A percentile compares a stretch with the other conserved stretches of the same genome.
Evolutionary conservation across 2,329 filamentous ascomycete genomes (phyloP).

Genomic region (Mycosphaerella arachidis): DNA sequence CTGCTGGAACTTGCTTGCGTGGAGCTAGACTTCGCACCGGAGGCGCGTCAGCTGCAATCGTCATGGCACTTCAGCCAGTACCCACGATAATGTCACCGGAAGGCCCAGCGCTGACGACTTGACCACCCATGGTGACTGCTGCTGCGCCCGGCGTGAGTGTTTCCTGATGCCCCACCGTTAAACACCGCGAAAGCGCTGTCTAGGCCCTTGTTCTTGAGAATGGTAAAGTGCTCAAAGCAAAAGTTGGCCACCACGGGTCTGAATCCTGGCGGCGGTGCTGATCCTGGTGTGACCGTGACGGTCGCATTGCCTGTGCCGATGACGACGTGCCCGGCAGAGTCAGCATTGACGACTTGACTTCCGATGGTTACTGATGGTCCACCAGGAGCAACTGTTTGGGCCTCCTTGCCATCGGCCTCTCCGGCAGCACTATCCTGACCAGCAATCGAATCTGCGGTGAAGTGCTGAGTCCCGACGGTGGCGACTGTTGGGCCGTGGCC

Average conservation of each 20-base stretch:
- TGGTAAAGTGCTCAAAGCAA: neutral
- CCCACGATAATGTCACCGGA: neutral
- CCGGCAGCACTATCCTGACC: neutral
- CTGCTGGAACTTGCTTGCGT: neutral
- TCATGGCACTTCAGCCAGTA: neutral
- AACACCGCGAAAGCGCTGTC: neutral
- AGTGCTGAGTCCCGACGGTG: neutral
- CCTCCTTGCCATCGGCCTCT: neutral
- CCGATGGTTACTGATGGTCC: neutral
- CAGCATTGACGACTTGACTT: slow-evolving; percentile 3
- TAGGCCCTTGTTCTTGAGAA: neutral
- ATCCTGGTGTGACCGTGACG: neutral
- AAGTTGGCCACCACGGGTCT: neutral
- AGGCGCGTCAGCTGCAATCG: neutral
- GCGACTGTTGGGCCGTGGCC: neutral
- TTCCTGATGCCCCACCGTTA: neutral
- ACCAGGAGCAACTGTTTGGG: neutral
- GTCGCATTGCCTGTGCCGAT: neutral
- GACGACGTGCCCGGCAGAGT: neutral
- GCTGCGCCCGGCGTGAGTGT: neutral
- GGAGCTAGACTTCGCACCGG: neutral
- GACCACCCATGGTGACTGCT: neutral
- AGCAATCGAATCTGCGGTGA: neutral
- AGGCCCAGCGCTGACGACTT: neutral
- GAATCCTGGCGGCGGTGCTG: neutral